Base-by-base conservation (phyloP, 2,329 filamentous ascomycete species). In the Fusarium protoensiforme region DNA sequence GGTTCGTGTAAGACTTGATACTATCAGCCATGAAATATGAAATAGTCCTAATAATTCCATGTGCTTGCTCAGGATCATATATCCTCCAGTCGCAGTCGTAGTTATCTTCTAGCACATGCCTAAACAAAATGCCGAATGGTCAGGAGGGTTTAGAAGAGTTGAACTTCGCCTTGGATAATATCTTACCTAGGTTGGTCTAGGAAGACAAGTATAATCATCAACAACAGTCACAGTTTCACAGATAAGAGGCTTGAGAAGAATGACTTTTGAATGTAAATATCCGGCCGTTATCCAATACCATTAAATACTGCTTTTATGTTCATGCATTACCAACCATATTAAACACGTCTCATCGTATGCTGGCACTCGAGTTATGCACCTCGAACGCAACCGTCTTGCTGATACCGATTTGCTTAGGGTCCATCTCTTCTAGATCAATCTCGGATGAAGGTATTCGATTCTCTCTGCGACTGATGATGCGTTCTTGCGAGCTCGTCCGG, bases 351-450 rank as follows among this genome's bases (percentile, higher is more conserved):
- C n/a, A 74, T 24, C 61, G 46, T 20, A 67, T 41, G 27, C 56
- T 56, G n/a, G 68, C 62, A n/a, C 41, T 53, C 2, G 72, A 67
- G 48, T 60, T 72, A 35, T 59, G 72, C 7, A 74, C 72, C 65
- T 75, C 69, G 16, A 74, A 74, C 13, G 53, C 72, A 22, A 77
- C 75, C 1, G 75, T 77, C 11, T 77, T 77, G 51, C 63, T 77
- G 9, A 77, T 77, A 9, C 75, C 75, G 4, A 67, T 61, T 22
- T 75, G 68, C 8, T 73, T 75, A 1, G 64, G 46, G 11, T 78
- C 70, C 67, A 77, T 74, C 1, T 77, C 74, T 6, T 78, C 75
- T 61, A 77, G 36, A 16, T 75, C 74, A n/a, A 77, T 73, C 20
- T 78, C 72, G 0, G 75, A 75, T 0, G 75, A 73, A 7, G 65